These are phyloP conservation scores for Schizochytrium sp. DNA, from an alignment of 108 stramenopile species.

Conservation along the genomic window DNA sequence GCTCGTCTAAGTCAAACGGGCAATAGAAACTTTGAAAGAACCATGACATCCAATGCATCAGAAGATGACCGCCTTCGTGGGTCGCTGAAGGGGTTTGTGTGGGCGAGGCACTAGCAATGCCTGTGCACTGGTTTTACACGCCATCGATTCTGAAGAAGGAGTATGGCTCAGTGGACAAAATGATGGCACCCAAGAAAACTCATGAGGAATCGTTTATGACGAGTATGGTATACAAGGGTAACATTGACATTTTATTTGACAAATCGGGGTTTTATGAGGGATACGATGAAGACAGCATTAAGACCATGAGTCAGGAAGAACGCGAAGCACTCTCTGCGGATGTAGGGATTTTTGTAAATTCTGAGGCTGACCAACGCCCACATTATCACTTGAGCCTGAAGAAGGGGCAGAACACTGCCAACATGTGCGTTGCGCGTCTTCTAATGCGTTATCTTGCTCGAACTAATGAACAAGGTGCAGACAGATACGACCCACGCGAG, in stretches of 20 bases:
- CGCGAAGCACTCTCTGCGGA: constrained; percentile 63
- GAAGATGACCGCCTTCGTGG: constrained; percentile 42
- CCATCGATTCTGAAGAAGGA: constrained; percentile 67
- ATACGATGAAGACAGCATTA: background rate
- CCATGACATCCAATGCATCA: background rate
- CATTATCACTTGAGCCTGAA: constrained; percentile 67
- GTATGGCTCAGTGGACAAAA: constrained; percentile 62
- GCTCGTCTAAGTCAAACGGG: no score
- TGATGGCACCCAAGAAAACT: constrained; percentile 60
- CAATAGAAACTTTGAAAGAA: no score
- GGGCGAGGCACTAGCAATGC: constrained; percentile 86
- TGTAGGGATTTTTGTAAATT: constrained; percentile 65
- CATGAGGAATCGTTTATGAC: constrained; percentile 67
- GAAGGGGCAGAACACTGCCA: constrained; percentile 69
- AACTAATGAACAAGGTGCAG: constrained; percentile 57
- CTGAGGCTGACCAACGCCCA: constrained; percentile 58
- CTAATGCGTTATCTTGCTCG: constrained; percentile 66
- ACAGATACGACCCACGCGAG: constrained; percentile 65
- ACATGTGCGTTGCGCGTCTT: constrained; percentile 64
- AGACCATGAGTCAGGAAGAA: constrained; percentile 29
- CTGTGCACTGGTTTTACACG: constrained; percentile 88
- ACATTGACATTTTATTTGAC: constrained; percentile 67
- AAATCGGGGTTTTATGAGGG: constrained; percentile 66
- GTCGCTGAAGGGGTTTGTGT: constrained; percentile 77
- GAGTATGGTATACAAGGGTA: constrained; percentile 66